A percentile compares a stretch with the other conserved stretches of the same genome.
phyloP scores from a whole-genome alignment of 495 filamentous ascomycete genomes.

The Hypoxylon intermedium region DNA sequence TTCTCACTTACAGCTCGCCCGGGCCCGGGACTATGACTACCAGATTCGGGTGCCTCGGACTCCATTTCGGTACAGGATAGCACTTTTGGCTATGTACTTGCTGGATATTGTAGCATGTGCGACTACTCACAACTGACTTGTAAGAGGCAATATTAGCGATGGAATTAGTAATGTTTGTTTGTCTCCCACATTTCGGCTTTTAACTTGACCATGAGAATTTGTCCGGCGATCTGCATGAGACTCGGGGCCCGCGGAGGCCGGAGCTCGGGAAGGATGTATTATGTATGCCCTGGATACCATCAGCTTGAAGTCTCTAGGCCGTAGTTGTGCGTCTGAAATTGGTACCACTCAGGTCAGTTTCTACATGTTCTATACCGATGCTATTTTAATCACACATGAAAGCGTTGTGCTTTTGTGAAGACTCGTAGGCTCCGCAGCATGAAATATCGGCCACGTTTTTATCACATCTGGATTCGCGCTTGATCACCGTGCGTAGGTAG shows the following conservation, averaged over 20 bases:
- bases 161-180: no score
- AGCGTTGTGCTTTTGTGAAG: no score
- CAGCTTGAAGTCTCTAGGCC: conserved; percentile 2
- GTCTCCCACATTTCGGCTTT: conserved; percentile 1
- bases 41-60: conserved; percentile 17
- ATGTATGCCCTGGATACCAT: conserved; percentile 1
- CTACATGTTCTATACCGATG: conserved; percentile 3
- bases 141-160: no score
- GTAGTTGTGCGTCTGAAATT: neutral
- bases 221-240: conserved; percentile 1
- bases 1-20: conserved; percentile 39
- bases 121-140: neutral
- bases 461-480: no score
- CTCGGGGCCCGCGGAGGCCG: conserved; percentile 29
- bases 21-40: conserved; percentile 5
- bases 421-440: no score
- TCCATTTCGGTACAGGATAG: conserved; percentile 13
- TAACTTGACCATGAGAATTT: conserved; percentile 18
- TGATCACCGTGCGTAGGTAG: no score
- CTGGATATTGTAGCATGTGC: neutral
- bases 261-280: neutral
- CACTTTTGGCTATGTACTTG: neutral
- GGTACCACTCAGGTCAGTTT: conserved; percentile 6
- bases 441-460: no score
- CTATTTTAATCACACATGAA: neutral